Evolutionary conservation across 2,329 filamentous ascomycete genomes (phyloP), one percentile per base, ranked within the genome.

Genomic region (Pseudogymnoascus sp.): DNA sequence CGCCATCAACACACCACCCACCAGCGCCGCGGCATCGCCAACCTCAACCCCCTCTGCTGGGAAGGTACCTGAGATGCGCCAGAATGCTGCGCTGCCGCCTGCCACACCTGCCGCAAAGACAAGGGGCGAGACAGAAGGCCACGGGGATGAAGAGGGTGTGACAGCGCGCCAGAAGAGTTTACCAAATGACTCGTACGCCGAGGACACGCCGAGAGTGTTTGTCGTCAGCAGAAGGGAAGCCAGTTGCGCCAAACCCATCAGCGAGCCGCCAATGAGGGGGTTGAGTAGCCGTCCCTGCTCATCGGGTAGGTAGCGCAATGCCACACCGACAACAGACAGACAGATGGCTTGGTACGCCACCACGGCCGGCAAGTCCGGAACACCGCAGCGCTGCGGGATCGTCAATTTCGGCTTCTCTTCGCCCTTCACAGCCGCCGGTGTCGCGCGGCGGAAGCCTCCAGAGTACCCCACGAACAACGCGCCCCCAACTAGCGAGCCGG

Each of bases 161-260:
- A 73, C 59, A 2, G 77, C 41, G 68, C 76, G 76, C 74, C 78
- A 79, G 64, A 85, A 75, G 65, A 79, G 76, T 60, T 79, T 78
- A 7, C 83, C 85, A 4, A 80, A 65, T 66, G 88, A 83, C 67
- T 87, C 83, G 65, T 83, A 88, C 0, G 80, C 80, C 1, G 76
- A 76, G 2, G 85, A 88, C 2, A 85, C 80, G 5, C 86, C 85
- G 3, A 89, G 70, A 62, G 86, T 76, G 39, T 77, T 74, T 20
- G 76, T 76, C 22, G 83, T 79, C 34, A 79, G 67, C 9, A 82
- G 62, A 0, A 87, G 70, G 0, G 83, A 86, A 3, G 80, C 70
- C 6, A 82, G 72, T 70, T 89, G 86, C 0, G 83, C 78, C 1
- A 75, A 67, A 1, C 82, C 83, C 62, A 89, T 81, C 61, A 82